A percentile compares a stretch with the other conserved stretches of the same genome.
These are phyloP conservation scores for Pseudogymnoascus sp. DNA, from an alignment of 2,329 filamentous ascomycete genomes.

Conservation along the genomic window DNA sequence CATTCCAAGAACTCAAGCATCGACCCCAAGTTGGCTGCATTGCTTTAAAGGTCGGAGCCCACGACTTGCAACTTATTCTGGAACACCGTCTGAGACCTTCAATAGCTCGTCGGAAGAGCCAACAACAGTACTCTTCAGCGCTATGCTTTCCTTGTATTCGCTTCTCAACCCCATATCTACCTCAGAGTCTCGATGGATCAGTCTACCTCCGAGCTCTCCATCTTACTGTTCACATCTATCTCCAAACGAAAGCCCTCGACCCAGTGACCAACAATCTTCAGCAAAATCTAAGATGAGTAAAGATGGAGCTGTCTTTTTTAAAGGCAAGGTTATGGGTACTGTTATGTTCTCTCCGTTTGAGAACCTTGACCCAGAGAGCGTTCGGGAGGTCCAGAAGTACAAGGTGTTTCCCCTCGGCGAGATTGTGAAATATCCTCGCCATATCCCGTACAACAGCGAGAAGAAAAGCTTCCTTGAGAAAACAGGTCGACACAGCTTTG, in stretches of 20 bases:
- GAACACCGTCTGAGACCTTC: constrained; percentile 4
- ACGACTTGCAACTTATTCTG: background rate
- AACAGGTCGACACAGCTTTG: constrained; percentile 80
- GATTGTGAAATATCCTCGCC: constrained; percentile 56
- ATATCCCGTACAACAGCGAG: constrained; percentile 90
- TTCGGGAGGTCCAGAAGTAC: constrained; percentile 54
- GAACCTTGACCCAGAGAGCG: constrained; percentile 49
- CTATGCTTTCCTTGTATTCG: constrained; percentile 58
- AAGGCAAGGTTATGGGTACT: constrained; percentile 55
- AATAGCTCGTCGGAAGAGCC: background rate
- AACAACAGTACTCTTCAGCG: constrained; percentile 20
- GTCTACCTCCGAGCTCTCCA: constrained; percentile 37
- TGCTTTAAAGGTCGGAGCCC: background rate
- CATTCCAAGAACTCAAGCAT: background rate
- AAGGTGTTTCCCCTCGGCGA: constrained; percentile 58
- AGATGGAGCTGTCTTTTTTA: constrained; percentile 55
- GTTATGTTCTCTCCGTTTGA: constrained; percentile 73
- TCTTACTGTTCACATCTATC: constrained; percentile 20
- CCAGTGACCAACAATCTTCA: constrained; percentile 24
- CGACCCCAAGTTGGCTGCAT: background rate
- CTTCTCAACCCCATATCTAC: constrained; percentile 54
- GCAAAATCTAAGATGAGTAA: constrained; percentile 56
- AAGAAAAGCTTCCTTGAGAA: constrained; percentile 85
- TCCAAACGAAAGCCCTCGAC: constrained; percentile 23
- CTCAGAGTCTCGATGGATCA: constrained; percentile 32